phyloP scores from a whole-genome alignment of 495 filamentous ascomycete genomes.

The Pyrenopolyporus hunteri region DNA sequence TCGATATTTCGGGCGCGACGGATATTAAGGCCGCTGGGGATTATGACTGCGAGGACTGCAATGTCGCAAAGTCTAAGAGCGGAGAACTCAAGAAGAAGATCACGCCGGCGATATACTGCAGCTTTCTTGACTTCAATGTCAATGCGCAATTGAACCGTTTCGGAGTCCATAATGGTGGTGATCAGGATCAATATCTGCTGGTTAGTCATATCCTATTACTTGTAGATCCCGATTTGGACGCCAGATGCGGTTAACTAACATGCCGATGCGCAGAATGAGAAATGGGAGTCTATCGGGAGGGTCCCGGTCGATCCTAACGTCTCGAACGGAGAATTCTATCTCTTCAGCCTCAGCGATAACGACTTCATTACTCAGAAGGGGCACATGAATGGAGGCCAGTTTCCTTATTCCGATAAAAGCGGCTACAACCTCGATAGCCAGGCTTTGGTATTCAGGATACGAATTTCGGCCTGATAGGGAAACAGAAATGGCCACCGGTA shows the following conservation, averaged over 20 bases:
- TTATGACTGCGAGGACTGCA: slow-evolving; percentile 55
- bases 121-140: slow-evolving; percentile 76
- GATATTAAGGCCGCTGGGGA: slow-evolving; percentile 62
- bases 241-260: slow-evolving; percentile 2
- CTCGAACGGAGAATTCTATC: slow-evolving; percentile 65
- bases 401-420: slow-evolving; percentile 64
- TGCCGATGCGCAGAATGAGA: slow-evolving; percentile 63
- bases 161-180: slow-evolving; percentile 68
- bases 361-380: slow-evolving; percentile 83
- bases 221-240: background rate
- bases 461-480: slow-evolving; percentile 23
- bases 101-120: slow-evolving; percentile 68
- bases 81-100: slow-evolving; percentile 64
- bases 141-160: slow-evolving; percentile 71
- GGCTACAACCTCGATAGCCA: slow-evolving; percentile 73
- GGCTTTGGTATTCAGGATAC: slow-evolving; percentile 73
- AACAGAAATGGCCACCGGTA: background rate
- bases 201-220: slow-evolving; percentile 10
- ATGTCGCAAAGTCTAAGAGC: slow-evolving; percentile 40
- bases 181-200: slow-evolving; percentile 32
- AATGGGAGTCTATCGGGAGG: slow-evolving; percentile 77
- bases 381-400: slow-evolving; percentile 66
- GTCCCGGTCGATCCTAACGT: slow-evolving; percentile 62
- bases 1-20: slow-evolving; percentile 69
- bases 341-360: slow-evolving; percentile 76